Conservation (phyloP, 768 basidiomycete species). For the Boletus rufocinnamomeus region DNA sequence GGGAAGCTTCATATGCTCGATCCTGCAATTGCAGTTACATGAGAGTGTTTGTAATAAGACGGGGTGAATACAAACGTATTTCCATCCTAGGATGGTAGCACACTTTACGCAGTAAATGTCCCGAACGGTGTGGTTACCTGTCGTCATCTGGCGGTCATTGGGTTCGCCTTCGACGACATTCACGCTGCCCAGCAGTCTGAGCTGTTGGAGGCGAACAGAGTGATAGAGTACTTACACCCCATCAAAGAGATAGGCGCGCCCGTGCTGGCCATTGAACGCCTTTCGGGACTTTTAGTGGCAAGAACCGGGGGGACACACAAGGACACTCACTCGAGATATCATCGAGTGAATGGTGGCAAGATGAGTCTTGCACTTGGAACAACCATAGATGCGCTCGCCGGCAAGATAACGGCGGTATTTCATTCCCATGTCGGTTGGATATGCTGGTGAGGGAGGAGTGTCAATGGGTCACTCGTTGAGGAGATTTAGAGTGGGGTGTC, state of each 20-base stretch:
- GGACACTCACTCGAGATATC: constrained; percentile 74
- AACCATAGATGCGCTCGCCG: constrained; percentile 86
- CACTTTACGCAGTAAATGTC: constrained; percentile 96
- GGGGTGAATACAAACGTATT: constrained; percentile 67
- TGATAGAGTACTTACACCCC: constrained; percentile 67
- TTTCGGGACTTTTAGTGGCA: constrained; percentile 38
- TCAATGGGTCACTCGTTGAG: not conserved
- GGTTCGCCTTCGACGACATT: constrained; percentile 90
- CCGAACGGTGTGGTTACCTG: constrained; percentile 93
- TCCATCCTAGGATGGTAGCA: constrained; percentile 87
- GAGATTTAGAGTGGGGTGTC: constrained; percentile 1
- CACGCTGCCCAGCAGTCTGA: constrained; percentile 54
- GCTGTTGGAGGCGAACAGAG: constrained; percentile 10
- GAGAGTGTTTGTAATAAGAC: not conserved
- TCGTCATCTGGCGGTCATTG: constrained; percentile 94
- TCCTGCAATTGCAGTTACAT: constrained; percentile 55
- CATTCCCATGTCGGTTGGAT: constrained; percentile 69
- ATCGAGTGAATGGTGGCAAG: constrained; percentile 90
- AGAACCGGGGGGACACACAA: not conserved
- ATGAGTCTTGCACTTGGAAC: constrained; percentile 84
- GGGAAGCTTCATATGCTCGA: constrained; percentile 82
- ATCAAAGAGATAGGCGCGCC: constrained; percentile 92
- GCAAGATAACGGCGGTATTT: constrained; percentile 85
- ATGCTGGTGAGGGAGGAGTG: not conserved
- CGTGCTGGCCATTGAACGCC: constrained; percentile 98